These are phyloP conservation scores for Biscogniauxia sp. DNA, from an alignment of 2,329 filamentous ascomycete species.

Conservation along the genomic window DNA sequence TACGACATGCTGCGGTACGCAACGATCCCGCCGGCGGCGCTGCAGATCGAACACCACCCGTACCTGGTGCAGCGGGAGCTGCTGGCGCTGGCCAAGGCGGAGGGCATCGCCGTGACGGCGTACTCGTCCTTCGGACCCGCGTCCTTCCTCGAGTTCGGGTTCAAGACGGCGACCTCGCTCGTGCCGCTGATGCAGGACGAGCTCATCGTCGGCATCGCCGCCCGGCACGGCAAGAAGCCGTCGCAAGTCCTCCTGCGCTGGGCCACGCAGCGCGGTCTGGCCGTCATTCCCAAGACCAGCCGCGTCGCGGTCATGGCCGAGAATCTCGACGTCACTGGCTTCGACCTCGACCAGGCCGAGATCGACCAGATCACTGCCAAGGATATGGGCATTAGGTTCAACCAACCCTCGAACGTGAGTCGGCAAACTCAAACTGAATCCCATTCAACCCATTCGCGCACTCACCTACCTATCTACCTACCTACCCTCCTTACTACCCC, in stretches of 20 bases:
- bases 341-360: slow-evolving; percentile 65
- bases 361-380: slow-evolving; percentile 64
- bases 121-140: slow-evolving; percentile 83
- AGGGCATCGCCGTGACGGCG: slow-evolving; percentile 73
- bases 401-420: slow-evolving; percentile 70
- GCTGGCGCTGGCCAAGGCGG: slow-evolving; percentile 64
- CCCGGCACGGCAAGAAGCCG: slow-evolving; percentile 69
- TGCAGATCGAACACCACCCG: slow-evolving; percentile 89
- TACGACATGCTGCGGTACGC: slow-evolving; percentile 80
- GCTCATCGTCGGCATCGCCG: slow-evolving; percentile 61
- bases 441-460: slow-evolving; percentile 8
- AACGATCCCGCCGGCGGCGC: slow-evolving; percentile 68
- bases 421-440: not conserved
- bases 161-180: slow-evolving; percentile 63
- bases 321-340: slow-evolving; percentile 66
- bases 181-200: slow-evolving; percentile 70
- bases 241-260: slow-evolving; percentile 83
- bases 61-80: slow-evolving; percentile 77
- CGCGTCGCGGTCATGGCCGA: slow-evolving; percentile 51
- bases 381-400: slow-evolving; percentile 69
- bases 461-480: slow-evolving; percentile 11
- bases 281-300: slow-evolving; percentile 79
- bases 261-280: slow-evolving; percentile 78
- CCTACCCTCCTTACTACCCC: not conserved
- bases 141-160: slow-evolving; percentile 74